Evolutionary conservation across 2,329 filamentous ascomycete genomes (phyloP), one percentile per base, ranked within the genome.

Genomic region (Ceratocystis lukuohia): DNA sequence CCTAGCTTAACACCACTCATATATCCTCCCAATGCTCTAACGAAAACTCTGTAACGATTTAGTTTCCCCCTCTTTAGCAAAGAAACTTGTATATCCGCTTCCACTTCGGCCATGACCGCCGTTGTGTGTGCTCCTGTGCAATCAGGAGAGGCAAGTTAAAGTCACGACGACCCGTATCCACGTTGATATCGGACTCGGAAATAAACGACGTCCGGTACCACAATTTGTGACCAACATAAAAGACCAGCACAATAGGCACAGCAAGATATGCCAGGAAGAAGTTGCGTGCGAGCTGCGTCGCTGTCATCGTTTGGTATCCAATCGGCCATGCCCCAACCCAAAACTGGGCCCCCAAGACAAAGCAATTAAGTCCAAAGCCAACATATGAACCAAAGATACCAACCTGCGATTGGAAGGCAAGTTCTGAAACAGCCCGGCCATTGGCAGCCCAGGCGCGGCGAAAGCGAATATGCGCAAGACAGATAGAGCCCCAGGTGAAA

Each of bases 381-480:
- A 94, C 69, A 80, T 87, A 96, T 2, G 90, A 95, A 8, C 92
- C 93, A 8, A 82, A 70, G 7, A 94, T 78, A 68, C 93, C 93
- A 3, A 88, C 83, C 73, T 95, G 89, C 0, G 89, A 89, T 45
- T 77, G 80, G 78, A 94, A 96, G 5, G 92, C 88, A 5, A 97
- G 81, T 71, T 96, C 89, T 66, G 85, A 79, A 45, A 92, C 78
- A n/a, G 78, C 80, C 73, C 87, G 87, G 57, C 88, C 88, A 69
- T 86, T 83, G 12, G 77, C 72, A 57, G 79, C 80, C 90, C 91
- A 96, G n/a, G 86, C 89, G 30, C 78, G 77, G 69, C 92, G 89
- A 82, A 96, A 96, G 66, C 91, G 90, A 73, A 96, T 95, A 76
- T 96, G 92, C 28, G 88, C 84, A n/a, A 95, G 77, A 75, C 91